Conservation (phyloP, 768 basidiomycete genomes). For the Podaxis carcinomalis region DNA sequence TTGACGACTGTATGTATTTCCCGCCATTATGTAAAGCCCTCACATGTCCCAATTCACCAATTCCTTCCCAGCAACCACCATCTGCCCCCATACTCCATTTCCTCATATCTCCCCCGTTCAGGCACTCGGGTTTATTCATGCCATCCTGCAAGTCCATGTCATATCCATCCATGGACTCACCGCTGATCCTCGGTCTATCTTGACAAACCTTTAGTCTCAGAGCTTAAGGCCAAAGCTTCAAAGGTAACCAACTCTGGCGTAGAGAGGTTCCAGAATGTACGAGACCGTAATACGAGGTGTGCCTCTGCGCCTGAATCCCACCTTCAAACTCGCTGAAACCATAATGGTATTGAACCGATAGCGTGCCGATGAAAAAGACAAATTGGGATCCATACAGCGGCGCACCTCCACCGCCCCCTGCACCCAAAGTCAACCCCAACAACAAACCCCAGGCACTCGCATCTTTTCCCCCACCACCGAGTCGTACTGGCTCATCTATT, state of each 20-base stretch:
- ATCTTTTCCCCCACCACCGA: slow-evolving; percentile 33
- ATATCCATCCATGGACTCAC: not conserved
- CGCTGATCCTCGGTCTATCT: slow-evolving; percentile 1
- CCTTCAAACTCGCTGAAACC: not conserved
- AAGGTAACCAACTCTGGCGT: slow-evolving; percentile 57
- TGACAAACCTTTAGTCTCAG: slow-evolving; percentile 41
- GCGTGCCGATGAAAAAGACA: slow-evolving; percentile 54
- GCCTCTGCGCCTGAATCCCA: slow-evolving; percentile 2
- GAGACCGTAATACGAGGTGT: slow-evolving; percentile 52
- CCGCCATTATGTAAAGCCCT: not conserved
- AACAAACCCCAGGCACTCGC: slow-evolving; percentile 25
- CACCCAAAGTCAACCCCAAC: slow-evolving; percentile 30
- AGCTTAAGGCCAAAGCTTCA: slow-evolving; percentile 60
- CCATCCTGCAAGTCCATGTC: slow-evolving; percentile 29
- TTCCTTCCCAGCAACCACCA: not conserved
- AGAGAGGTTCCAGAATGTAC: slow-evolving; percentile 47
- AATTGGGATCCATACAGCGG: slow-evolving; percentile 64
- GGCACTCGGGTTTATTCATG: slow-evolving; percentile 16
- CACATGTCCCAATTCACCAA: not conserved
- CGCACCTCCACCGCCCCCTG: slow-evolving; percentile 43
- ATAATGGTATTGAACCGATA: slow-evolving; percentile 19
- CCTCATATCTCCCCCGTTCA: slow-evolving; percentile 6
- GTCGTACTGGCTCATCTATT: slow-evolving; percentile 23
- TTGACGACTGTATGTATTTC: slow-evolving; percentile 2
- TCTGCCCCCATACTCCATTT: not conserved